Percentiles rank a stretch among this genome's conserved stretches.
Evolutionary conservation across 2,329 filamentous ascomycete genomes (phyloP).

Genomic region (Aspergillus udagawae): DNA sequence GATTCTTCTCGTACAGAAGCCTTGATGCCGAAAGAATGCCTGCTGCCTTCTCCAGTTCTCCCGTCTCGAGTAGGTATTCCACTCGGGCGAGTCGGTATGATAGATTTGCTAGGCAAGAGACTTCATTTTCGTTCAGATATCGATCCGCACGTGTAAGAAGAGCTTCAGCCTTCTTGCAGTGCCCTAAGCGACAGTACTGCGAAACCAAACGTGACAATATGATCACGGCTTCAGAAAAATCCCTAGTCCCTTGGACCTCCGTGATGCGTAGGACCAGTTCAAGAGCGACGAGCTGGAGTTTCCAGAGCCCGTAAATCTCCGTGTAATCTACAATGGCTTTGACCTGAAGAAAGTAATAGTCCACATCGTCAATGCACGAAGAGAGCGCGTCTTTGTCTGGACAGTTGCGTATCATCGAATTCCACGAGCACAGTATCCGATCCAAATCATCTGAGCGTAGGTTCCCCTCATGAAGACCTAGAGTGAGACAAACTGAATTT

Average conservation of each 20-base stretch:
- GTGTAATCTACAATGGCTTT: constrained; percentile 54
- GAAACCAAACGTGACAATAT: constrained; percentile 47
- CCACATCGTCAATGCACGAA: constrained; percentile 47
- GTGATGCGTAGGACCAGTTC: constrained; percentile 46
- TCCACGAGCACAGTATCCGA: constrained; percentile 33
- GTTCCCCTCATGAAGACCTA: constrained; percentile 33
- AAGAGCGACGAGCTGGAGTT: constrained; percentile 47
- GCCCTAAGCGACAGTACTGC: constrained; percentile 58
- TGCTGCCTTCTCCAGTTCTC: constrained; percentile 59
- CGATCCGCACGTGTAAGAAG: constrained; percentile 57
- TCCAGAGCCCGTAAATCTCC: constrained; percentile 54
- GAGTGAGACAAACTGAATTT: constrained; percentile 32
- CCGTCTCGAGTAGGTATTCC: constrained; percentile 68
- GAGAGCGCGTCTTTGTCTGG: constrained; percentile 40
- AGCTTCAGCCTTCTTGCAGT: constrained; percentile 55
- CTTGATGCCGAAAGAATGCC: constrained; percentile 29
- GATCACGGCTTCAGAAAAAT: constrained; percentile 38
- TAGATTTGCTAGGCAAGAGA: constrained; percentile 46
- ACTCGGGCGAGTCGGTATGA: constrained; percentile 67
- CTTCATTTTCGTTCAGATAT: constrained; percentile 38
- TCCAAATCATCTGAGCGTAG: constrained; percentile 25
- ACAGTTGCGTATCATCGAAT: constrained; percentile 42
- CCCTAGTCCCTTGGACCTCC: constrained; percentile 40
- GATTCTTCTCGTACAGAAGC: constrained; percentile 29
- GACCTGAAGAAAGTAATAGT: constrained; percentile 49